Evolutionary conservation across 2,329 filamentous ascomycete species (phyloP), one percentile per base, ranked within the genome.

Genomic region (Venturia carpophila): DNA sequence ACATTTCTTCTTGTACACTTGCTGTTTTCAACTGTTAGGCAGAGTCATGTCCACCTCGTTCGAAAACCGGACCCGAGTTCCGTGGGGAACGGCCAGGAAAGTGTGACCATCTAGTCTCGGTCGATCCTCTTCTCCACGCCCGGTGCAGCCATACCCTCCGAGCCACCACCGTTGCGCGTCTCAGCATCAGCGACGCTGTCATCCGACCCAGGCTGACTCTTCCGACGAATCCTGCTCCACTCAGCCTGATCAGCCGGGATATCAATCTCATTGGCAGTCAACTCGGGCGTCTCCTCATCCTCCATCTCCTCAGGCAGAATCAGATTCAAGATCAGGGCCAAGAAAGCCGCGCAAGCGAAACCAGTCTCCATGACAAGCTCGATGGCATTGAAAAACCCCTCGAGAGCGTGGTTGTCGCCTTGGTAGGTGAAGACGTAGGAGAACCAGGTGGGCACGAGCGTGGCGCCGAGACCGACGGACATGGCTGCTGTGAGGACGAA

Each of bases 401-500:
- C 77, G 2, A 93, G 82, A 3, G 83, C 81, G 67, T 80, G 82
- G 75, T 92, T 91, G 67, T 80, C 75, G 13, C 89, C 90, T 0
- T 74, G 72, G 72, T 92, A 92, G 3, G 86, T 88, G 73, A 94
- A 91, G 64, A 94, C 84, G 67, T 83, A 81, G 67, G 78, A 74
- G 71, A 91, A 91, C 79, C 89, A 92, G n/a, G 76, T 70, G 73
- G 1, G 78, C 1, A 80, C 78, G 65, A 81, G 70, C 1, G 77
- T 80, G 0, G 79, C 79, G 60, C 79, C 77, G 68, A 90, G 90
- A 41, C 91, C 91, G 37, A 93, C 78, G 0, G 89, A 82, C 41
- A 94, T 78, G 0, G 87, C 84, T 0, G 89, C 87, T 0, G 91
- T 92, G 13, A 94, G 81, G 70, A 94, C 90, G 77, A 94, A 94